Evolutionary conservation across 2,329 filamentous ascomycete genomes (phyloP), one percentile per base, ranked within the genome.

Genomic region (Botrytis porri): DNA sequence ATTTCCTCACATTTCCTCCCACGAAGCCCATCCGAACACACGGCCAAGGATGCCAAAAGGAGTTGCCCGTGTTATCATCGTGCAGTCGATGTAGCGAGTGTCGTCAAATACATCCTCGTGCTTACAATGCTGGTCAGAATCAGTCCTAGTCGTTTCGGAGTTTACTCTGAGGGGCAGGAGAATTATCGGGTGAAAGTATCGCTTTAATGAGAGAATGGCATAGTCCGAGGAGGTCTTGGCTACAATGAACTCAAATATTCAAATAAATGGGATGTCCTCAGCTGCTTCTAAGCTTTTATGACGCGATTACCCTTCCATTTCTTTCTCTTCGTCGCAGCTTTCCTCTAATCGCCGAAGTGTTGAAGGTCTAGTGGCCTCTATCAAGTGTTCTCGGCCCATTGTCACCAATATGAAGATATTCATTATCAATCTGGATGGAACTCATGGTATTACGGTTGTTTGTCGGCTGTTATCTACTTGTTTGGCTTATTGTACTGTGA

Each of bases 401-500:
- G 5, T 77, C 76, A n/a, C 76, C 64, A 71, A 41, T 29, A 78
- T 79, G 76, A 81, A 81, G 59, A 83, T 86, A 70, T 82, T 86
- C 14, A 81, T 87, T 69, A 82, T 84, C 73, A 86, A 86, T 73
- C 85, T 84, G 29, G 86, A 86, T 80, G 81, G 83, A 41, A 85
- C 84, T 6, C 77, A 79, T 16, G 82, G 80, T 63, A 86, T 86
- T 84, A 86, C 85, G 20, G 79, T 81, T 45, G 82, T 83, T 60
- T 87, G 85, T 1, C 79, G 81, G 20, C 83, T 83, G 64, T 77
- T 86, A 22, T 73, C 80, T 39, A 78, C 81, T 1, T 85, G 83
- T 22, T 80, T 88, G 0, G 84, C 86, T 2, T 80, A 83, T 8
- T 81, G 85, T 74, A 20, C 63, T 84, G 87, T 63, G 82, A 82